Percentiles rank a stretch among this genome's conserved stretches.
Conservation (phyloP, 768 basidiomycete species). For the Antrodiella citrinella region DNA sequence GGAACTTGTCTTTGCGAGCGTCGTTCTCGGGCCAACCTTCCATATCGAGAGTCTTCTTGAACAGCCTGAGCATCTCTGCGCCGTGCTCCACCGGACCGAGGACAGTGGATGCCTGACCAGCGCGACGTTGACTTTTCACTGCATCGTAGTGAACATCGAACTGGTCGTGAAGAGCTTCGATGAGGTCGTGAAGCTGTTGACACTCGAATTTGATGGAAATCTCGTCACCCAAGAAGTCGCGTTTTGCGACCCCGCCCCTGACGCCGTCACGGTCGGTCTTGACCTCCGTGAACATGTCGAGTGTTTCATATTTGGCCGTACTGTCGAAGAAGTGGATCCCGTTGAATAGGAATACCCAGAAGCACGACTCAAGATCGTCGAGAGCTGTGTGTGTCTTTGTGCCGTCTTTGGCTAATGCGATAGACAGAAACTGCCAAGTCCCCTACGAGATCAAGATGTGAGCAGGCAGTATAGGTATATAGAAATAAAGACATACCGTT, state of each 20-base stretch:
- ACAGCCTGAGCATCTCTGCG: background rate
- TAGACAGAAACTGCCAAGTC: constrained; percentile 8
- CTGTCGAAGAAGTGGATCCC: background rate
- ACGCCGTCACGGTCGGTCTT: background rate
- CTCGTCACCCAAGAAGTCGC: background rate
- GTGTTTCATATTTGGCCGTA: background rate
- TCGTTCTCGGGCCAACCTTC: background rate
- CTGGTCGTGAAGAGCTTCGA: background rate
- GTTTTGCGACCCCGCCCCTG: background rate
- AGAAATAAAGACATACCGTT: background rate
- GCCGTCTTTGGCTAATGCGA: background rate
- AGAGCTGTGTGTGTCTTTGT: background rate
- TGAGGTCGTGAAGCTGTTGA: background rate
- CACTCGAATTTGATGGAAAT: background rate
- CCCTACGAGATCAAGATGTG: constrained; percentile 1
- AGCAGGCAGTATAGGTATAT: background rate
- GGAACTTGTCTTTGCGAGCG: no score
- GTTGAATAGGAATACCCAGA: constrained; percentile 6
- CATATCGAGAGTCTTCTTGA: background rate
- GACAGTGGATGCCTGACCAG: no score
- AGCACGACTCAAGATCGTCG: constrained; percentile 9
- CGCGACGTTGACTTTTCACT: no score
- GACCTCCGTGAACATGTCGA: background rate
- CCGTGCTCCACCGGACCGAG: no score
- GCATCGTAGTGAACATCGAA: no score